phyloP scores from a whole-genome alignment of 2,329 filamentous ascomycete species.

The Atkinsonella hypoxylon region DNA sequence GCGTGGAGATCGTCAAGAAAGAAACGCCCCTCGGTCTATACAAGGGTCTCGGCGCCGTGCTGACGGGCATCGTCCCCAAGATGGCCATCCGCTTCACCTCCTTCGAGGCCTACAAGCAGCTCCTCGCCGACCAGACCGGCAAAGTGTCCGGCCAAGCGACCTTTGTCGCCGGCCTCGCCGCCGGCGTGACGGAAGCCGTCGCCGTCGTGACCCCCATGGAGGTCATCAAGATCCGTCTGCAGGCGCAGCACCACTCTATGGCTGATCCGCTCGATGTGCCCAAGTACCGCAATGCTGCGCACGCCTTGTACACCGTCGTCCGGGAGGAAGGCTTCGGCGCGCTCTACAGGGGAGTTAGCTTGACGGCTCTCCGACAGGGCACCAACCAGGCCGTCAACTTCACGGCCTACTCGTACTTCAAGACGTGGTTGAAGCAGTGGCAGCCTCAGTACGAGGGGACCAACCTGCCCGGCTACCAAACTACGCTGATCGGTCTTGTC shows the following conservation, averaged over 20 bases:
- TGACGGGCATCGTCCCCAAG: constrained; percentile 95
- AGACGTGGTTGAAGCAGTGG: constrained; percentile 58
- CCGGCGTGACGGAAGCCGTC: constrained; percentile 92
- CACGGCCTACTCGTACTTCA: constrained; percentile 92
- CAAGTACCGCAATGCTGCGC: constrained; percentile 92
- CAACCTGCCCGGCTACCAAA: constrained; percentile 77
- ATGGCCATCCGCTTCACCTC: constrained; percentile 99
- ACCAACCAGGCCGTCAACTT: constrained; percentile 98
- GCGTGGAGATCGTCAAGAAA: constrained; percentile 71
- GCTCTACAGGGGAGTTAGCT: constrained; percentile 82
- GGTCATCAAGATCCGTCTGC: constrained; percentile 95
- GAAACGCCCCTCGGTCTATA: constrained; percentile 91
- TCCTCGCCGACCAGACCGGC: constrained; percentile 58
- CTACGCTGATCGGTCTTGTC: constrained; percentile 79
- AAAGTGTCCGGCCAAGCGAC: constrained; percentile 59
- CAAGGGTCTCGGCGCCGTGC: constrained; percentile 93
- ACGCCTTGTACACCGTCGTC: constrained; percentile 73
- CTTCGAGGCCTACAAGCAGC: constrained; percentile 89
- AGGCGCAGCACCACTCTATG: constrained; percentile 97
- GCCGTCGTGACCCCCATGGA: constrained; percentile 97
- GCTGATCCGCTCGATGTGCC: constrained; percentile 91
- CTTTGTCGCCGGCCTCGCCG: constrained; percentile 67
- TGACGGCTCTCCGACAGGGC: constrained; percentile 88
- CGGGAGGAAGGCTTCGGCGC: constrained; percentile 82
- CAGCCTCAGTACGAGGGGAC: constrained; percentile 56